Evolutionary conservation across 352 stramenopile genomes (phyloP), one percentile per base, ranked within the genome.

Genomic region (Aphanomyces stellatus): DNA sequence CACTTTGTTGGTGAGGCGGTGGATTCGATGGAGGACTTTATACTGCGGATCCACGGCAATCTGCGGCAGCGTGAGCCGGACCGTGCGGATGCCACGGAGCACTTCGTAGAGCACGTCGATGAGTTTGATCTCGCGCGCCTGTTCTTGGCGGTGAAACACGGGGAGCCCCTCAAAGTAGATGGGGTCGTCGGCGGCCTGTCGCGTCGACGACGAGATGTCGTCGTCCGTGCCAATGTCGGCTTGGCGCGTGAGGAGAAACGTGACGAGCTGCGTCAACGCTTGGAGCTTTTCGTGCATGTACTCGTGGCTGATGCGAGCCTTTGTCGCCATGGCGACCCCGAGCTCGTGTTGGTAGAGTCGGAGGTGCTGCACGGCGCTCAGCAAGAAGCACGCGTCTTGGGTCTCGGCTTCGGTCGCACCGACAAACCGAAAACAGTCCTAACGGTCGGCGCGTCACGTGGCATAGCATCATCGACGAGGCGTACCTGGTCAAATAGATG

Each of bases 401-500:
- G 60, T 59, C 30, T 67, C 60, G 11, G 49, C 28, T 10, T 42
- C 49, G 13, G 60, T 49, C n/a, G 42, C 60, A 7, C n/a, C 60
- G 2, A 67, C 60, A 33, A 67, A 51, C 25, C 43, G 41, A 67
- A 67, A 67, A 37, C 60, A 67, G 41, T 67, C 60, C 60, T 65
- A 51, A 17, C 2, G n/a, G 7, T 19, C 25, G 25, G 5, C 4
- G 25, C 51, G 28, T 42, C 56, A 49, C 17, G 15, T 40, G 42
- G 25, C 7, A 25, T 25, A 24, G 51, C 24, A 8, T 4, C 24
- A 25, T 22, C 22, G 17, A 25, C 51, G 42, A 4, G 4, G 31
- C n/a, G 25, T 51, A 65, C 57, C 41, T 67, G 37, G 31, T 67
- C 60, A 19, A 56, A 43, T 19, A 43, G 49, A 11, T 31, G 34